Evolutionary conservation across 2,329 filamentous ascomycete species (phyloP).

Genomic region (Talaromyces piceae): DNA sequence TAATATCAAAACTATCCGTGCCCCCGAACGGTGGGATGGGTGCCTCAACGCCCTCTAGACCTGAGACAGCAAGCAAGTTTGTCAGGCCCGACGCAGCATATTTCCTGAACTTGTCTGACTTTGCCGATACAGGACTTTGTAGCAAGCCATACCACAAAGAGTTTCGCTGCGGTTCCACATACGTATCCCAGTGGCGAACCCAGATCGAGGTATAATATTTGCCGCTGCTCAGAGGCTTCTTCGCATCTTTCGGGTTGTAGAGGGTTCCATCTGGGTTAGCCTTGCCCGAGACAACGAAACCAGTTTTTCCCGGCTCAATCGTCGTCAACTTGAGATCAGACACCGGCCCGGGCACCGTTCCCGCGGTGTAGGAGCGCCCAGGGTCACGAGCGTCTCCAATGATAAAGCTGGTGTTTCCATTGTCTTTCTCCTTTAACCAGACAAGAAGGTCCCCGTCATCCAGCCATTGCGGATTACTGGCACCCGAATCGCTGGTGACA

Average conservation of each 20-base stretch:
- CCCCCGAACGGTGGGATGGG: slow-evolving; percentile 44
- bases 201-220: slow-evolving; percentile 45
- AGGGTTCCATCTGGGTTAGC: slow-evolving; percentile 42
- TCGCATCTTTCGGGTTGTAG: slow-evolving; percentile 43
- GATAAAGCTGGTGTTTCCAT: slow-evolving; percentile 41
- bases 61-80: slow-evolving; percentile 36
- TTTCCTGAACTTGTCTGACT: slow-evolving; percentile 30
- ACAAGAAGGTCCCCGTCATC: slow-evolving; percentile 36
- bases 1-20: slow-evolving; percentile 41
- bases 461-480: slow-evolving; percentile 42
- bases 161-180: slow-evolving; percentile 42
- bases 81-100: slow-evolving; percentile 36
- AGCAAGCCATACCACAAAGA: slow-evolving; percentile 44
- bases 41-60: slow-evolving; percentile 35
- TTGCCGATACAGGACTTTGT: slow-evolving; percentile 31
- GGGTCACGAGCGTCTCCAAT: slow-evolving; percentile 34
- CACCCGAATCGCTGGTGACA: slow-evolving; percentile 38
- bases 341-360: slow-evolving; percentile 39
- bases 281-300: slow-evolving; percentile 41
- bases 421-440: slow-evolving; percentile 40
- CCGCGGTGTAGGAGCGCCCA: slow-evolving; percentile 38
- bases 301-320: slow-evolving; percentile 36
- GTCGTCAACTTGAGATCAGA: slow-evolving; percentile 40
- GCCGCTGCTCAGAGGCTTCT: slow-evolving; percentile 40
- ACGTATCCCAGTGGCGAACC: slow-evolving; percentile 49